Evolutionary conservation across 352 stramenopile genomes (phyloP).

Genomic region (Aphanomyces invadans): DNA sequence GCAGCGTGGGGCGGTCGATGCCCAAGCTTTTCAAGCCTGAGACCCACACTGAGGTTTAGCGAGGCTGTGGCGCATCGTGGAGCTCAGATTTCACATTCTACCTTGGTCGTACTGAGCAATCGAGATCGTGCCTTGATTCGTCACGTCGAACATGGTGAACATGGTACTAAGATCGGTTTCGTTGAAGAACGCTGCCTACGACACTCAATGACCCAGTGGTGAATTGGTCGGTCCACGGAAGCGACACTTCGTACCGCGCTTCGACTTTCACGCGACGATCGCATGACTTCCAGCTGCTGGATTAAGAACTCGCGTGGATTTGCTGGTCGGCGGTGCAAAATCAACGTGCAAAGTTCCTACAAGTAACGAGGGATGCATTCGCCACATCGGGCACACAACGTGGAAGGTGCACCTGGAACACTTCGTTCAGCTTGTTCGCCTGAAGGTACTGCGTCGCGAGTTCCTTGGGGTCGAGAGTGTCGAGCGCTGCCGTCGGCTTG

Average conservation of each 20-base stretch:
- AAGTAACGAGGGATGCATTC: too few species aligned
- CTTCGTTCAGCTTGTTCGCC: constrained; percentile 19
- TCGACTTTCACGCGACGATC: constrained; percentile 47
- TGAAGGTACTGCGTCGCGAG: constrained; percentile 6
- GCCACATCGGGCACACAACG: too few species aligned
- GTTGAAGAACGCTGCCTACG: constrained; percentile 57
- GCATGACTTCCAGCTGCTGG: constrained; percentile 47
- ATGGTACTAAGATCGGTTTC: constrained; percentile 64
- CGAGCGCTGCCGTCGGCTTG: not conserved
- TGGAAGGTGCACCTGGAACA: constrained; percentile 2
- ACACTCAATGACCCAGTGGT: not conserved
- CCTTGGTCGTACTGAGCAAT: constrained; percentile 62
- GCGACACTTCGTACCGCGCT: too few species aligned
- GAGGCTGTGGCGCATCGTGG: too few species aligned
- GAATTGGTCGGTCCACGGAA: too few species aligned
- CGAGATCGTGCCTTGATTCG: constrained; percentile 55
- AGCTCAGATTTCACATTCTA: too few species aligned
- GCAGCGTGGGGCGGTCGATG: constrained; percentile 55
- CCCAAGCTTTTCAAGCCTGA: constrained; percentile 49
- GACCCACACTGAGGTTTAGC: too few species aligned
- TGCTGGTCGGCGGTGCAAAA: constrained; percentile 55
- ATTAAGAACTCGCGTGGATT: constrained; percentile 56
- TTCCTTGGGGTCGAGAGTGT: not conserved
- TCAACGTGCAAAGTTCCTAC: constrained; percentile 32
- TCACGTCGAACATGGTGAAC: constrained; percentile 69